Percentiles rank a stretch among this genome's conserved stretches.
These are phyloP conservation scores for Xerocomus potaroensis DNA, from an alignment of 768 basidiomycete species.

Conservation along the genomic window DNA sequence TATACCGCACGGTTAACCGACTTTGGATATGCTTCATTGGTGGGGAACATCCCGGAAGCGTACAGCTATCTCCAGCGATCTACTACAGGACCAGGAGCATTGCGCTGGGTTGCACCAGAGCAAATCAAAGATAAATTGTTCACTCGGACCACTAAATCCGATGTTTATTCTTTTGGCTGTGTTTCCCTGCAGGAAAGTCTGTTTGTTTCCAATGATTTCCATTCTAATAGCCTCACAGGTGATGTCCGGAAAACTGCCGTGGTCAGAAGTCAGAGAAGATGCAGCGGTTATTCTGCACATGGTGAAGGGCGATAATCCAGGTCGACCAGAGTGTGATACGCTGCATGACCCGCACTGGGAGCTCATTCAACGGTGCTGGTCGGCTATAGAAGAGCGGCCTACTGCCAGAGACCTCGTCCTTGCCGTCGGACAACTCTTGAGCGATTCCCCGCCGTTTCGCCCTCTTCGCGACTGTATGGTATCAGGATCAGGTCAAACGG, in stretches of 20 bases:
- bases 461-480: too few species aligned
- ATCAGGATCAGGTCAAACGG: too few species aligned
- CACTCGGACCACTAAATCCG: neutral
- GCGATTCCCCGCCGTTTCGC: too few species aligned
- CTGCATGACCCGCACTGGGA: too few species aligned
- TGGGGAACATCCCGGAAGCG: neutral
- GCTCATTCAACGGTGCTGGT: too few species aligned
- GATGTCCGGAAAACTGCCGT: neutral
- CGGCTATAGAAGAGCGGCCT: too few species aligned
- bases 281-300: too few species aligned
- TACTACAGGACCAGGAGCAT: neutral
- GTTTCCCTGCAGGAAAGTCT: neutral
- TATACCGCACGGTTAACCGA: slow-evolving; percentile 38
- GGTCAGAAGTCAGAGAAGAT: neutral
- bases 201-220: neutral
- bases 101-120: neutral
- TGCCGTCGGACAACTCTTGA: too few species aligned
- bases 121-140: neutral
- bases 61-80: neutral
- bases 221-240: neutral
- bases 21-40: slow-evolving; percentile 30
- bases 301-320: too few species aligned
- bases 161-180: neutral
- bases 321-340: too few species aligned
- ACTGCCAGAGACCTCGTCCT: too few species aligned